Base-by-base conservation (phyloP, 768 basidiomycete species). In the Obba rivulosa region DNA sequence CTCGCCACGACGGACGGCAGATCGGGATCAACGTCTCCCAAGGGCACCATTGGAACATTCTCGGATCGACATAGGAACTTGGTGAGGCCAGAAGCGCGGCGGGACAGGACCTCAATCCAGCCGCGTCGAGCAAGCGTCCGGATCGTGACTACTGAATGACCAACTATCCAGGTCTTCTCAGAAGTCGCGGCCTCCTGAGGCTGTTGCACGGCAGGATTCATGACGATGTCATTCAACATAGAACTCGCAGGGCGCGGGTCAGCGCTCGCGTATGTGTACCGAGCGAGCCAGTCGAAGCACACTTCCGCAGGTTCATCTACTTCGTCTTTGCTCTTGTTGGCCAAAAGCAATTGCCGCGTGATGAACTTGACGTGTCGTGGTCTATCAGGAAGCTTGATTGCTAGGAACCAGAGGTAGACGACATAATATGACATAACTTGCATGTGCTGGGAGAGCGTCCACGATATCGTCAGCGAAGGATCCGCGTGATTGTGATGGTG, bases 271-370 rank as follows among this genome's bases (percentile, higher is more conserved):
- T 94, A 97, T 0, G 95, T 87, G 62, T 96, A 96, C 16, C 96
- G 77, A 9, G 92, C 87, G 16, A 99, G 75, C 92, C 94, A 98
- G 64, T 99, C 96, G 61, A 98, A 94, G 66, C 92, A 95, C 31
- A 98, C 95, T 62, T 97, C 92, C 0, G 93, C 90, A 22, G 86
- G 84, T 51, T 89, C 91, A 63, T 98, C 96, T 4, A 94, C 71
- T 35, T 79, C 75, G 2, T 70, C 69, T 45, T 78, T 79, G 13
- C 36, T 46, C 51, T 88, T 86, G 66, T 92, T 92, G 13, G 92
- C 92, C 21, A 92, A 73, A 8, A 94, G 72, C 1, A 99, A 77
- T 55, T 92, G 87, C 8, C 87, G 77, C 0, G 87, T 85, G 62
- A 99, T 92, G 67, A 86, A 92, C 23, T 81, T 78, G 23, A 97